Evolutionary conservation across 176 grass and related monocot species (phyloP).

Genomic region (Rhynchospora pubera): DNA sequence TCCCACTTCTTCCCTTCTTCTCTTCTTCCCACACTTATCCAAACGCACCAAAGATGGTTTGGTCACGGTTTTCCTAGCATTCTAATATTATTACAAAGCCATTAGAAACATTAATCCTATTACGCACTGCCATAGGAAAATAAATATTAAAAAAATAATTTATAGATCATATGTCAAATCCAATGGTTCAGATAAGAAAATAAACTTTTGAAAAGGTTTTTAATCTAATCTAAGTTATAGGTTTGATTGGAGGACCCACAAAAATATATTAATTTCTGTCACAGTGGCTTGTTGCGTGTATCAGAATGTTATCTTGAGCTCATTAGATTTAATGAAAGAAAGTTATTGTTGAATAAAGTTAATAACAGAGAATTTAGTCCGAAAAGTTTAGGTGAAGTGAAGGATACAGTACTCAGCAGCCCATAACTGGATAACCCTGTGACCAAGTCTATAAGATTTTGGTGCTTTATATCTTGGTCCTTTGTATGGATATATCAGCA

Average conservation of each 20-base stretch:
- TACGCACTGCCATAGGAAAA: neutral
- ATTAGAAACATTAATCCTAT: neutral
- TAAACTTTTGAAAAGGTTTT: no score
- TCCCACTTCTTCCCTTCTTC: no score
- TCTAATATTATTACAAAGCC: no score
- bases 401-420: neutral
- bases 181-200: no score
- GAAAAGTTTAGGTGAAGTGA: neutral
- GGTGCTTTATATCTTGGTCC: neutral
- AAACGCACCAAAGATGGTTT: neutral
- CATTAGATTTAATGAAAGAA: neutral
- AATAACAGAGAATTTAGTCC: neutral
- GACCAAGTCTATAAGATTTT: constrained; percentile 10
- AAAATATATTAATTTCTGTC: no score
- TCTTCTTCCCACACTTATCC: no score
- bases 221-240: no score
- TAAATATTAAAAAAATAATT: no score
- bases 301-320: neutral
- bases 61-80: neutral
- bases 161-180: no score
- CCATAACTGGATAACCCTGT: neutral
- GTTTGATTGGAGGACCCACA: no score
- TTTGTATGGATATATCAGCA: neutral
- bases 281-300: no score
- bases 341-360: neutral